These are phyloP conservation scores for Lathyrus tuberosus DNA, from an alignment of 306 rosid genomes.

Conservation along the genomic window DNA sequence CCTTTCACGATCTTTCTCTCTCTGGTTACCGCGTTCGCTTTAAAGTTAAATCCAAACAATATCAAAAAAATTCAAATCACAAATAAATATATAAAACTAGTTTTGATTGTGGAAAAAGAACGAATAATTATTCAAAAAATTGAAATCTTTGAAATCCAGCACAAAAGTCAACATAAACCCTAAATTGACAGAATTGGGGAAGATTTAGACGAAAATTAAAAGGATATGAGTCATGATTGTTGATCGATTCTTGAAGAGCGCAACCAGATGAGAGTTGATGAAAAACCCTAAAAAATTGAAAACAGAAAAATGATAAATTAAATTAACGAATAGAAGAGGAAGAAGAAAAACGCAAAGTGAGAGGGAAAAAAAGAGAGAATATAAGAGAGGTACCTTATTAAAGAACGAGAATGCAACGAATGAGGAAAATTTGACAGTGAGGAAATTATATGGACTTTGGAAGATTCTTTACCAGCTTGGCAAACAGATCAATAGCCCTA, in stretches of 20 bases:
- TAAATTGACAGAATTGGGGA: slow-evolving; percentile 13
- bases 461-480: not conserved
- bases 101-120: slow-evolving; percentile 1
- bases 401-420: not conserved
- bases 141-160: not conserved
- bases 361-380: not conserved
- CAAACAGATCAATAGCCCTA: not conserved
- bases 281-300: slow-evolving; percentile 38
- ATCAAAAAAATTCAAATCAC: not conserved
- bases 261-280: slow-evolving; percentile 44
- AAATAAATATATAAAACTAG: not conserved
- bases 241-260: slow-evolving; percentile 40
- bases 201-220: slow-evolving; percentile 33
- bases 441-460: not conserved
- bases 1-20: slow-evolving; percentile 74
- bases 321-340: not conserved
- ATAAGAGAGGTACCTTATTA: slow-evolving; percentile 24
- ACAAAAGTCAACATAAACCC: slow-evolving; percentile 27
- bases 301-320: slow-evolving; percentile 6
- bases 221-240: slow-evolving; percentile 79
- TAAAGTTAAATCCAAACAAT: slow-evolving; percentile 57
- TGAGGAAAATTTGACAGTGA: not conserved
- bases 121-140: not conserved
- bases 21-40: slow-evolving; percentile 78
- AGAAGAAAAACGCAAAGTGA: not conserved